Evolutionary conservation across 306 rosid genomes (phyloP).

Genomic region (Prunus davidiana): DNA sequence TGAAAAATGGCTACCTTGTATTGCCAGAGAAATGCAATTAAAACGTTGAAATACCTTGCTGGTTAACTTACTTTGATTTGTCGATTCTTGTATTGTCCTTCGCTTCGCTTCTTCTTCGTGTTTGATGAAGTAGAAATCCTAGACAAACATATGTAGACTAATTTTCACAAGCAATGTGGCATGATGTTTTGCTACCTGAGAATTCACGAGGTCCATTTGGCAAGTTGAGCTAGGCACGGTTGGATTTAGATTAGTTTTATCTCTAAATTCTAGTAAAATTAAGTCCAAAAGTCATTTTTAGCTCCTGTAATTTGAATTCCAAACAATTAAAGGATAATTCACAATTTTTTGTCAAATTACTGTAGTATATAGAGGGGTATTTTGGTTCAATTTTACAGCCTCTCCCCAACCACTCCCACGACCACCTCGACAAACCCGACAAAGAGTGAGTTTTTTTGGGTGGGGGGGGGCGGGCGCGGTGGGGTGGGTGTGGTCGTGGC

Average conservation of each 20-base stretch:
- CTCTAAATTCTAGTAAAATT: no score
- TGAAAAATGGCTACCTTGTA: constrained; percentile 87
- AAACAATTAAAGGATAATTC: no score
- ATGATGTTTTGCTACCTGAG: background rate
- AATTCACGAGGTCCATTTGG: background rate
- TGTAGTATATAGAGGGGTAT: no score
- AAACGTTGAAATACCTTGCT: constrained; percentile 26
- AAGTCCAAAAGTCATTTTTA: no score
- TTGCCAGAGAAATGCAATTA: constrained; percentile 59
- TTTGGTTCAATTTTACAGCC: no score
- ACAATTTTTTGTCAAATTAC: no score
- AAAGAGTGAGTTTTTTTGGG: no score
- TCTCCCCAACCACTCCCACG: no score
- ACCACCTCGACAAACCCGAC: no score
- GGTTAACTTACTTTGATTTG: background rate
- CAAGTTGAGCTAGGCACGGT: background rate
- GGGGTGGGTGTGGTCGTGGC: no score
- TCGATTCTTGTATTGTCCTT: background rate
- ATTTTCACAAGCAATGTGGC: background rate
- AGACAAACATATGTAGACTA: constrained; percentile 8
- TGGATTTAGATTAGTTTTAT: no score
- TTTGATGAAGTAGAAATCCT: background rate
- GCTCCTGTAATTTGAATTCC: background rate
- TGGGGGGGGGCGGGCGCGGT: no score
- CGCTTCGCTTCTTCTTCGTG: background rate